phyloP scores from a whole-genome alignment of 2,329 filamentous ascomycete species.

The Exophiala alcalophila region DNA sequence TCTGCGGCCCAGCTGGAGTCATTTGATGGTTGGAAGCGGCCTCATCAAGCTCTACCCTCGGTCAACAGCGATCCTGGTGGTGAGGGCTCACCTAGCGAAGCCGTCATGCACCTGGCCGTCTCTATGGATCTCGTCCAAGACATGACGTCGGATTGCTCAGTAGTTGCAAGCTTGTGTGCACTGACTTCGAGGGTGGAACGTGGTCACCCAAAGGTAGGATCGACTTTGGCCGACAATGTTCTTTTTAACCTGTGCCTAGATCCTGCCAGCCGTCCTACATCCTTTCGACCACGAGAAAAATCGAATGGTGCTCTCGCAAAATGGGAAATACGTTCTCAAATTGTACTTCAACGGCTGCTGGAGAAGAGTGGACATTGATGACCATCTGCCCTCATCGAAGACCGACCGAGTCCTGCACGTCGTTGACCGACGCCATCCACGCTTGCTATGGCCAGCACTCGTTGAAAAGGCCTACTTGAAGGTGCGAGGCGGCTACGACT shows the following conservation, averaged over 20 bases:
- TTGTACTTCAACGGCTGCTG: slow-evolving; percentile 95
- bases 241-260: slow-evolving; percentile 42
- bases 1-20: slow-evolving; percentile 70
- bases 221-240: slow-evolving; percentile 7
- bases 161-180: slow-evolving; percentile 91
- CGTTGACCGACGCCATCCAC: slow-evolving; percentile 76
- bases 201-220: slow-evolving; percentile 63
- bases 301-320: slow-evolving; percentile 64
- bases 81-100: slow-evolving; percentile 31
- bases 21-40: slow-evolving; percentile 82
- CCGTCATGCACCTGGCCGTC: slow-evolving; percentile 56
- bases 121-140: slow-evolving; percentile 85
- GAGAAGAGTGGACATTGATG: slow-evolving; percentile 82
- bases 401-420: slow-evolving; percentile 78
- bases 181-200: slow-evolving; percentile 67
- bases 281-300: slow-evolving; percentile 64
- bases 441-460: slow-evolving; percentile 85
- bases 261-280: slow-evolving; percentile 69
- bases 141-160: slow-evolving; percentile 92
- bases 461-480: slow-evolving; percentile 97
- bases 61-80: slow-evolving; percentile 34
- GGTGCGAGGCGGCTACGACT: slow-evolving; percentile 92
- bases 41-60: slow-evolving; percentile 60
- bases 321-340: slow-evolving; percentile 87
- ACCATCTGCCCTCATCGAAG: slow-evolving; percentile 75